Base-by-base conservation (phyloP, 768 basidiomycete species). In the Fomitopsis pulvina region DNA sequence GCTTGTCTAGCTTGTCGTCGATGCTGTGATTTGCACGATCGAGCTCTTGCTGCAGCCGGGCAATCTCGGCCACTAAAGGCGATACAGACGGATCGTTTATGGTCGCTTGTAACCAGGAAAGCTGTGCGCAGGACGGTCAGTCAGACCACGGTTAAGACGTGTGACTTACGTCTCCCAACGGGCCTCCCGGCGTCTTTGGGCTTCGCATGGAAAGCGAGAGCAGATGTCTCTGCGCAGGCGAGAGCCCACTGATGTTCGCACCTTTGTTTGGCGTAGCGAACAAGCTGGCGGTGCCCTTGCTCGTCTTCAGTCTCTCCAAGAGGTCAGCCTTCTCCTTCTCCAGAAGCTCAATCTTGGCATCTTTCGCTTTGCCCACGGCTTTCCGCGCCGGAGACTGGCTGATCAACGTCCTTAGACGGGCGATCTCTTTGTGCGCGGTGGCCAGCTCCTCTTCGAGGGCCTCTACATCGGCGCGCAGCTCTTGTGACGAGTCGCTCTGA, bases 1-100 rank as follows among this genome's bases (percentile, higher is more conserved):
- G 80, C 45, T 84, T 81, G 61, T 91, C 89, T 14, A 94, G 73
- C 63, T 93, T 92, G 60, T 91, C 84, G 57, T 94, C 92, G 47
- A 94, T 87, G 57, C 79, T 85, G 29, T 85, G 82, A 61, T 94
- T 92, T 9, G 90, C 91, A 2, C 63, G 73, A 54, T 86, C 84
- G 24, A 93, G 81, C 56, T 92, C 84, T 16, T 71, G 71, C 57
- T 92, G 85, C 30, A 93, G 70, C 21, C 84, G 77, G 45, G 71
- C 73, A 44, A 92, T 87, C 63, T 92, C 86, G 1, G 73, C 68
- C n/a, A 90, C 62, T 16, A 89, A 65, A 27, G 86, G 85, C 2
- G 83, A 71, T 2, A 77, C 66, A 11, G 77, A 72, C 4, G 75
- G 72, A 52, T 86, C 84, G 3, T 71, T 64, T 5, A 74, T 71